Percentiles rank a stretch among this genome's conserved stretches.
Conservation (phyloP, 2,329 filamentous ascomycete genomes). For the Coleophoma eucalyptorum region DNA sequence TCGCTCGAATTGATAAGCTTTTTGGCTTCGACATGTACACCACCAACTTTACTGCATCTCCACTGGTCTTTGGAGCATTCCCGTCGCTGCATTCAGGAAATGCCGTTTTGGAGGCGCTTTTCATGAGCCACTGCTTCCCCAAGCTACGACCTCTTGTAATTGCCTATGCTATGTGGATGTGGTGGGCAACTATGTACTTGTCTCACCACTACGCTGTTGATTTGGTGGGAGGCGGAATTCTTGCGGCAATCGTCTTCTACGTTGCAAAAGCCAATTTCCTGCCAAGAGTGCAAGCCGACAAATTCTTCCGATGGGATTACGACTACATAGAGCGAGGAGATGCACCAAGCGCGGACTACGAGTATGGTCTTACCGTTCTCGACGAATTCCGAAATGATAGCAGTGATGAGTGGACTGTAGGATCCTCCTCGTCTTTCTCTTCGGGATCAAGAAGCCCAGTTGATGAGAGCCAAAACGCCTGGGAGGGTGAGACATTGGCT, state of each 20-base stretch:
- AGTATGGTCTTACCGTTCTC: constrained; percentile 39
- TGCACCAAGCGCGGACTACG: constrained; percentile 47
- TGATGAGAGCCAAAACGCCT: constrained; percentile 52
- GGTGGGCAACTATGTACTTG: constrained; percentile 98
- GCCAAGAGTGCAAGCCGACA: constrained; percentile 77
- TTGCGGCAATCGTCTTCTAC: constrained; percentile 78
- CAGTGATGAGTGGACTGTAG: constrained; percentile 87
- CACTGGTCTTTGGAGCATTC: constrained; percentile 92
- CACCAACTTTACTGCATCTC: constrained; percentile 84
- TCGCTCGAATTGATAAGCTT: constrained; percentile 85
- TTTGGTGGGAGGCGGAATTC: constrained; percentile 78
- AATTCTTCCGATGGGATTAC: constrained; percentile 90
- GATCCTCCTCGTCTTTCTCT: constrained; percentile 61
- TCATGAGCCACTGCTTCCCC: constrained; percentile 92
- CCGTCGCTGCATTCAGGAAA: constrained; percentile 88
- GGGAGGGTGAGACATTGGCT: constrained; percentile 52
- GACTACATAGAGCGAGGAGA: constrained; percentile 88
- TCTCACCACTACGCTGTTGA: constrained; percentile 97
- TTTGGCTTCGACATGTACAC: constrained; percentile 92
- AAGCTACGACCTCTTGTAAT: constrained; percentile 76
- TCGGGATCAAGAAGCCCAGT: constrained; percentile 31
- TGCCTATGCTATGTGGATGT: constrained; percentile 86
- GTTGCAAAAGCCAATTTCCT: constrained; percentile 76
- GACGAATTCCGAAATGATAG: constrained; percentile 37
- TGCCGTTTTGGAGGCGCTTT: constrained; percentile 84